Evolutionary conservation across 2,329 filamentous ascomycete species (phyloP).

Genomic region (Colletotrichum graminicola): DNA sequence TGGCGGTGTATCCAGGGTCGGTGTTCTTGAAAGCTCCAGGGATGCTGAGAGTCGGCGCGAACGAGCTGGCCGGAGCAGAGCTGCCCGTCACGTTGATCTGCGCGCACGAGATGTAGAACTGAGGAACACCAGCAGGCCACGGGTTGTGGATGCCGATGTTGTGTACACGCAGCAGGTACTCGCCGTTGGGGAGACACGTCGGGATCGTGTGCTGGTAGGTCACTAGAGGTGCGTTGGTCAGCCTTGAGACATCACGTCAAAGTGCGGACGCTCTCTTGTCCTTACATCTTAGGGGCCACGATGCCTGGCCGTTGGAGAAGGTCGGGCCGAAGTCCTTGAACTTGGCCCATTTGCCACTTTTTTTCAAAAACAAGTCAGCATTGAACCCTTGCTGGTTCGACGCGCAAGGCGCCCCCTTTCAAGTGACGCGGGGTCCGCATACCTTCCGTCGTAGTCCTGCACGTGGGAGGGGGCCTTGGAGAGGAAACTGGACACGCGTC

Average conservation of each 20-base stretch:
- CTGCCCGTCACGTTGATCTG: slow-evolving; percentile 61
- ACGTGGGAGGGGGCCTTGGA: slow-evolving; percentile 53
- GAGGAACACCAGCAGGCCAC: slow-evolving; percentile 56
- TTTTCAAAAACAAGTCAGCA: too few species aligned
- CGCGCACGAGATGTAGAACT: slow-evolving; percentile 63
- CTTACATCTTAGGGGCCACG: slow-evolving; percentile 50
- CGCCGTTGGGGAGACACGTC: slow-evolving; percentile 63
- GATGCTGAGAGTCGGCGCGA: slow-evolving; percentile 52
- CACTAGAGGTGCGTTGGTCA: slow-evolving; percentile 40
- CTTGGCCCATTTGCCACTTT: slow-evolving; percentile 54
- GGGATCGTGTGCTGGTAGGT: slow-evolving; percentile 59
- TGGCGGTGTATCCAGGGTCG: slow-evolving; percentile 60
- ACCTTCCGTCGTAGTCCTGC: slow-evolving; percentile 50
- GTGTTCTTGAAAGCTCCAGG: slow-evolving; percentile 58
- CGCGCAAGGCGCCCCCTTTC: too few species aligned
- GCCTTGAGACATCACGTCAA: neutral
- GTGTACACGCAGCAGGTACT: slow-evolving; percentile 70
- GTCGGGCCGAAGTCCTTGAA: slow-evolving; percentile 54
- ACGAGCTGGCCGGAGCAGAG: slow-evolving; percentile 46
- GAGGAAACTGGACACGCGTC: slow-evolving; percentile 49
- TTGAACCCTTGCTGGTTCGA: too few species aligned
- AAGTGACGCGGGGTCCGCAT: too few species aligned
- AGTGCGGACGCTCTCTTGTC: neutral
- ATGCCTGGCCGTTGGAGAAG: slow-evolving; percentile 49
- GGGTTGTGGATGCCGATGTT: slow-evolving; percentile 72